Percentiles rank a stretch among this genome's conserved stretches.
phyloP scores from a whole-genome alignment of 257 asterid species.

The Oldenlandia corymbosa region DNA sequence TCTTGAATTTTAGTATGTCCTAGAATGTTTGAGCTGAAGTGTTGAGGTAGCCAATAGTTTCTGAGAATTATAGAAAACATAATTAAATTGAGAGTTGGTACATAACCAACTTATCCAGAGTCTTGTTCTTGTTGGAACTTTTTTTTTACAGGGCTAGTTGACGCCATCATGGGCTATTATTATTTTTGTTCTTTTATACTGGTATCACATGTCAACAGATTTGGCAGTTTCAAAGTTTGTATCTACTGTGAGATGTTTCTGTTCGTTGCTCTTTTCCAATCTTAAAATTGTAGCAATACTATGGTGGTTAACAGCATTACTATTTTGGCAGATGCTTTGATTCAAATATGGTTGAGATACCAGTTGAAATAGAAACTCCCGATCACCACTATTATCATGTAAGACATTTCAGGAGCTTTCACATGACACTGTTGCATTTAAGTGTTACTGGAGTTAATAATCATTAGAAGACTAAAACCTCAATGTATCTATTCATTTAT shows the following conservation, averaged over 20 bases:
- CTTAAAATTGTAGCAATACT: background rate
- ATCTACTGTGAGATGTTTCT: background rate
- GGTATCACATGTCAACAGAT: background rate
- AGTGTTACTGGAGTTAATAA: constrained; percentile 16
- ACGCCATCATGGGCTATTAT: background rate
- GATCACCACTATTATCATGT: constrained; percentile 91
- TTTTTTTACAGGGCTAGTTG: background rate
- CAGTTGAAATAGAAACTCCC: constrained; percentile 82
- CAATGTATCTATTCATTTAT: constrained; percentile 20
- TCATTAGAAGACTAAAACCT: constrained; percentile 1
- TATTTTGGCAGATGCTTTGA: constrained; percentile 73
- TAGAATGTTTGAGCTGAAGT: too few relatives aligned
- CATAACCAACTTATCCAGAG: background rate
- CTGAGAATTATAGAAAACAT: background rate
- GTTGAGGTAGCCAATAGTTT: background rate
- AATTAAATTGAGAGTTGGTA: background rate
- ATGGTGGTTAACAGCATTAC: too few relatives aligned
- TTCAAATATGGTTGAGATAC: constrained; percentile 80
- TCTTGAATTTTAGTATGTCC: too few relatives aligned
- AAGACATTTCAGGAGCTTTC: constrained; percentile 25
- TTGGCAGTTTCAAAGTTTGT: background rate
- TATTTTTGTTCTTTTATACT: background rate
- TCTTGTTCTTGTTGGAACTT: background rate
- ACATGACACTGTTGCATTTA: constrained; percentile 10
- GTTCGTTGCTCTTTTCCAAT: too few relatives aligned